These are phyloP conservation scores for Bondarzewia mesenterica DNA, from an alignment of 1,284 basidiomycete species.

Conservation along the genomic window DNA sequence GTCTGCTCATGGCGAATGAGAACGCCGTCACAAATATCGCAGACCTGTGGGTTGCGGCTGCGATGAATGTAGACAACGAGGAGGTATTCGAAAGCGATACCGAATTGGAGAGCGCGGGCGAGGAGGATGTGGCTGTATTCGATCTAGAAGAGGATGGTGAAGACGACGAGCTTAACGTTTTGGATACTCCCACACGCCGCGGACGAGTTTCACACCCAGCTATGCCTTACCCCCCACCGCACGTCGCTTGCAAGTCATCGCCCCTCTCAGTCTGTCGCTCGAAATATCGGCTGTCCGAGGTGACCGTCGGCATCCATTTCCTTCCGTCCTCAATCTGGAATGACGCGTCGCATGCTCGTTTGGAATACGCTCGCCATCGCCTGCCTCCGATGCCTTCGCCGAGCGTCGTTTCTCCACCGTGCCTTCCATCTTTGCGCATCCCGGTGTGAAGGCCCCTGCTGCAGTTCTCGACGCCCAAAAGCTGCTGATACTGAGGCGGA, in stretches of 20 bases:
- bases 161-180: constrained; percentile 21
- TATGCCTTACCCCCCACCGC: not conserved
- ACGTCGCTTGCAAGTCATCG: not conserved
- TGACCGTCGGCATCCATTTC: constrained; percentile 4
- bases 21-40: constrained; percentile 84
- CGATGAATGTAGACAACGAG: constrained; percentile 84
- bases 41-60: constrained; percentile 90
- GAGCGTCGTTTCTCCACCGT: constrained; percentile 47
- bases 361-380: constrained; percentile 2
- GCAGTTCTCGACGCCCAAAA: constrained; percentile 65
- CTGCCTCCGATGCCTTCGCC: no score
- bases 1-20: constrained; percentile 87
- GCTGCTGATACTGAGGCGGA: constrained; percentile 26
- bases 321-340: not conserved
- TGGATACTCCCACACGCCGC: constrained; percentile 12
- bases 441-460: constrained; percentile 66
- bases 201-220: not conserved
- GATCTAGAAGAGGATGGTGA: constrained; percentile 19
- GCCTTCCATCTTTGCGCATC: constrained; percentile 74
- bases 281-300: not conserved
- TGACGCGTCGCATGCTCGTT: not conserved
- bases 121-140: constrained; percentile 22
- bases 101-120: constrained; percentile 26
- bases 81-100: constrained; percentile 58
- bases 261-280: not conserved